phyloP scores from a whole-genome alignment of 441 rosid genomes.

The Adansonia rubrostipa region DNA sequence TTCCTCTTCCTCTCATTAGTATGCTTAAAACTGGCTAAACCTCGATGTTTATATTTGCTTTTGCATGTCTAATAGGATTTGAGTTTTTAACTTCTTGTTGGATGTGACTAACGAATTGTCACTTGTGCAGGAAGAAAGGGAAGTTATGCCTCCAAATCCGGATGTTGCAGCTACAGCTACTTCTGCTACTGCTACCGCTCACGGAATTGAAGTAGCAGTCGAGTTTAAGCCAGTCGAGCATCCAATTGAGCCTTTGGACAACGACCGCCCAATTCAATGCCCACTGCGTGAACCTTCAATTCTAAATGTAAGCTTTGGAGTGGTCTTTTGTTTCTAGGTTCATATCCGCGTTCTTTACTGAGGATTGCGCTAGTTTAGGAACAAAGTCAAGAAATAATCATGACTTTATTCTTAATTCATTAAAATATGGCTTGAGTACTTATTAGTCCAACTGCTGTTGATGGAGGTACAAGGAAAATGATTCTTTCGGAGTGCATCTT shows the following conservation, averaged over 20 bases:
- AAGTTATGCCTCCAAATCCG: constrained; percentile 60
- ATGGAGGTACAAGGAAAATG: background rate
- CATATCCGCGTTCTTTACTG: background rate
- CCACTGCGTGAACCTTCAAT: constrained; percentile 93
- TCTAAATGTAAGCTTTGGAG: constrained; percentile 66
- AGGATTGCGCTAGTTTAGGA: background rate
- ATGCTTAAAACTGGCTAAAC: no score
- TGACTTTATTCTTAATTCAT: background rate
- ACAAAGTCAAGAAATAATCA: background rate
- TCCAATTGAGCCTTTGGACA: constrained; percentile 79
- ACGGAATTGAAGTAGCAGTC: constrained; percentile 82
- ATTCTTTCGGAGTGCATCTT: background rate
- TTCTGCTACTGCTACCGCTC: constrained; percentile 52
- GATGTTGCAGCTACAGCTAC: constrained; percentile 47
- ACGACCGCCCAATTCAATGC: constrained; percentile 79
- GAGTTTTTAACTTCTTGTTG: background rate
- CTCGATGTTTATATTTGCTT: background rate
- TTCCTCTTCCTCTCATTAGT: background rate
- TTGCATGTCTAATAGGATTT: background rate
- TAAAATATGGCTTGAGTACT: background rate
- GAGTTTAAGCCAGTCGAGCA: constrained; percentile 96
- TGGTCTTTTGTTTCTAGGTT: background rate
- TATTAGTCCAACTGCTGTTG: background rate
- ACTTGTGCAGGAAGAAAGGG: constrained; percentile 67
- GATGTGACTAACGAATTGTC: constrained; percentile 8